Evolutionary conservation across 257 asterid species (phyloP), one percentile per base, ranked within the genome.

Genomic region (Haberlea rhodopensis): DNA sequence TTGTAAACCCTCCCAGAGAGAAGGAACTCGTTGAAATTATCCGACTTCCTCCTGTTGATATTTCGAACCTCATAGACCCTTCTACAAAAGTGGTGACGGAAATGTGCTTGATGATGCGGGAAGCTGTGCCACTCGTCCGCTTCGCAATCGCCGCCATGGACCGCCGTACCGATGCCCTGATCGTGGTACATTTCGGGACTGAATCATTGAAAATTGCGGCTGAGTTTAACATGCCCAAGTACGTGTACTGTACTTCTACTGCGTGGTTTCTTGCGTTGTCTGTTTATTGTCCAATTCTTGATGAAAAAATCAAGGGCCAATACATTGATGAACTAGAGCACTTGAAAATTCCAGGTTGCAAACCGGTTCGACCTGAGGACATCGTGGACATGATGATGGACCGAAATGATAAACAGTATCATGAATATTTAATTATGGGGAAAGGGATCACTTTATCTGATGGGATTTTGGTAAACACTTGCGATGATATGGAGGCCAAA

Each of bases 401-500:
- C 83, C 73, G 89, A 74, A 28, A 53, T 2, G 80, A 80, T 26
- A 78, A 60, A 46, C 81, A 73, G 34, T 87, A 87, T 57, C 0
- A 1, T 1, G 95, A 80, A 62, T 82, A 76, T 37, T 0, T 83
- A 1, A 40, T 56, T 5, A 34, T 26, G 27, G 82, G 84, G 28
- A 29, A 1, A 4, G 70, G 37, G 55, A 20, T 72, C 16, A n/a
- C 69, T 0, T 22, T 37, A 3, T 71, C 58, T 6, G 95, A 90
- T 57, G 97, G 97, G 66, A 72, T 90, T 20, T 59, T 90, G 71
- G 46, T 81, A 18, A 90, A 87, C 15, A 76, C 91, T 0, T 87
- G 95, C 90, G 79, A 65, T 2, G 88, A 74, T 29, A 59, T 81
- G 45, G 95, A 89, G 21, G 77, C 76, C 1, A 10, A n/a, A 20